These are phyloP conservation scores for Ceraceosorus guamensis DNA, from an alignment of 1,284 basidiomycete genomes.

Conservation along the genomic window DNA sequence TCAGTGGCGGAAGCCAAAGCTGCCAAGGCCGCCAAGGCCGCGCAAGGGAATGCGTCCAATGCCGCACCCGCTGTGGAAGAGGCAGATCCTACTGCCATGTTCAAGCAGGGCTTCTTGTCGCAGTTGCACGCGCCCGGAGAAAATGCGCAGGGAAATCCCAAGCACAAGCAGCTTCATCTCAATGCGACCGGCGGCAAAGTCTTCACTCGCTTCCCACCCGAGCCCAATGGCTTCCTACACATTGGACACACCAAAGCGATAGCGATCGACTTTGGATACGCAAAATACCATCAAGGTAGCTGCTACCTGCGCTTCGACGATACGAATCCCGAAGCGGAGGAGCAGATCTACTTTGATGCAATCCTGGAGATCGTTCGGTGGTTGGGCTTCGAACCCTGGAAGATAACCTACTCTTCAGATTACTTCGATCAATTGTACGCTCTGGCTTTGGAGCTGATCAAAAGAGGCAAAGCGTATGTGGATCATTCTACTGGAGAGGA, in stretches of 20 bases:
- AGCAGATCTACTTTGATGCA: conserved; percentile 89
- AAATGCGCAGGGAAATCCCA: conserved; percentile 77
- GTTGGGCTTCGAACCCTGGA: conserved; percentile 97
- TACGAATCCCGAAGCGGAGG: conserved; percentile 97
- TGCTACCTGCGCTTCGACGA: conserved; percentile 95
- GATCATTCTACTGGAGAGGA: conserved; percentile 93
- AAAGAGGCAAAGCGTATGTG: conserved; percentile 85
- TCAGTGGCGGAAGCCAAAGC: conserved; percentile 14
- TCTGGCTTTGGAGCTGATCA: conserved; percentile 83
- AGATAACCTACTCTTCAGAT: conserved; percentile 97
- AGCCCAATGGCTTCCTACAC: conserved; percentile 94
- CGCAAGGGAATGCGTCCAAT: conserved; percentile 1
- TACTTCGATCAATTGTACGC: conserved; percentile 85
- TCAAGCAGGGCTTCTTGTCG: conserved; percentile 90
- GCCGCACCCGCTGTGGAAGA: conserved; percentile 6
- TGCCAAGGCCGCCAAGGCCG: conserved; percentile 16
- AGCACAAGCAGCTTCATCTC: conserved; percentile 75
- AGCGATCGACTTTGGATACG: conserved; percentile 96
- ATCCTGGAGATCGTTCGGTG: conserved; percentile 92
- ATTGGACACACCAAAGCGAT: conserved; percentile 97
- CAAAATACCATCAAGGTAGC: conserved; percentile 78
- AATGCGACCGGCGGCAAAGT: conserved; percentile 73
- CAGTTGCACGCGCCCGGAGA: conserved; percentile 86
- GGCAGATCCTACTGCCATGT: conserved; percentile 60
- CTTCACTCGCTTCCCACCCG: conserved; percentile 94